Percentiles rank a stretch among this genome's conserved stretches.
Conservation (phyloP, 2,329 filamentous ascomycete species). For the Sporothrix protearum region DNA sequence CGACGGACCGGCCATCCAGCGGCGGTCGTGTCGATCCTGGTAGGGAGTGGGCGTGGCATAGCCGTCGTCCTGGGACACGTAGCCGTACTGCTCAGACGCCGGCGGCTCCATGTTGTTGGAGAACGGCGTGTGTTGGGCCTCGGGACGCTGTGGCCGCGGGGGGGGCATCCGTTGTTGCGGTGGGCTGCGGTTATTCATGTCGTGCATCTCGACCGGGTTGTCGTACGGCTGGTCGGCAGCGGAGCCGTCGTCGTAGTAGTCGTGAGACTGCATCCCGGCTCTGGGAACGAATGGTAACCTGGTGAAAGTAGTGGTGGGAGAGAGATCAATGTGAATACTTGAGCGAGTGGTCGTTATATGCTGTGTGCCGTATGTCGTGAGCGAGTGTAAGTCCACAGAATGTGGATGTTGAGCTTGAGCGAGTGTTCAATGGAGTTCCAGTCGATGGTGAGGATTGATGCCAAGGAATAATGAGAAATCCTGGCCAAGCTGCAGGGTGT, state of each 20-base stretch:
- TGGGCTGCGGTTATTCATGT: slow-evolving; percentile 19
- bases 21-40: slow-evolving; percentile 19
- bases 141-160: neutral
- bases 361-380: neutral
- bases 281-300: neutral
- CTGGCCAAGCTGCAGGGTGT: neutral
- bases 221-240: slow-evolving; percentile 17
- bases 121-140: slow-evolving; percentile 12
- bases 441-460: neutral
- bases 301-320: neutral
- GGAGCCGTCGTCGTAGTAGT: slow-evolving; percentile 19
- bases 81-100: slow-evolving; percentile 15
- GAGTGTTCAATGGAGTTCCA: neutral
- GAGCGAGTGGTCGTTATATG: neutral
- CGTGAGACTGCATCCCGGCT: slow-evolving; percentile 25
- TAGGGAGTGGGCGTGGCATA: neutral
- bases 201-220: slow-evolving; percentile 25
- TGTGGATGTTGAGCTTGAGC: neutral
- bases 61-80: slow-evolving; percentile 16
- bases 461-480: slow-evolving; percentile 2
- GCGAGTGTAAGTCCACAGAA: neutral
- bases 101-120: neutral
- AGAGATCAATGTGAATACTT: neutral
- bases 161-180: slow-evolving; percentile 12
- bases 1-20: neutral